Evolutionary conservation across 352 stramenopile species (phyloP).

Genomic region (Pythium myriotylum): DNA sequence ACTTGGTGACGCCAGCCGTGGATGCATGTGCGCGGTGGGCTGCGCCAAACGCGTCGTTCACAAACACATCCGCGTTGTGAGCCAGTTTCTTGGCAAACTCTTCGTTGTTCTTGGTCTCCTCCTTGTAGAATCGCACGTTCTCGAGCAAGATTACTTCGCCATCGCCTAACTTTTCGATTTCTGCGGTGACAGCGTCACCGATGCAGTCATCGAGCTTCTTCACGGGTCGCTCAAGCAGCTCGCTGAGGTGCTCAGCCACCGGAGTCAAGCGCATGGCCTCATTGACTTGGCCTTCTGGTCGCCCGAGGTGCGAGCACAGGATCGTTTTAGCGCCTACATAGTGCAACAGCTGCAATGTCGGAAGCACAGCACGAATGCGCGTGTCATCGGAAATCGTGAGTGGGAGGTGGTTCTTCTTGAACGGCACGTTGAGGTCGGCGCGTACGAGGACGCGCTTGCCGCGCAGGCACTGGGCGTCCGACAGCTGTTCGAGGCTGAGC

Average conservation of each 20-base stretch:
- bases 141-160: slow-evolving; percentile 94
- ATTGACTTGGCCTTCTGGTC: slow-evolving; percentile 92
- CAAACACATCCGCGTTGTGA: slow-evolving; percentile 93
- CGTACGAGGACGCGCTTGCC: slow-evolving; percentile 97
- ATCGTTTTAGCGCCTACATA: slow-evolving; percentile 94
- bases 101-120: slow-evolving; percentile 97
- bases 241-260: slow-evolving; percentile 91
- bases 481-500: slow-evolving; percentile 71
- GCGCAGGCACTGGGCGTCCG: slow-evolving; percentile 75
- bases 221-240: slow-evolving; percentile 92
- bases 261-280: slow-evolving; percentile 87
- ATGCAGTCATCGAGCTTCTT: slow-evolving; percentile 96
- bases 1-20: slow-evolving; percentile 97
- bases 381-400: slow-evolving; percentile 95
- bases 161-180: slow-evolving; percentile 82
- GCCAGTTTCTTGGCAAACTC: slow-evolving; percentile 95
- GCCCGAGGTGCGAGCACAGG: slow-evolving; percentile 97
- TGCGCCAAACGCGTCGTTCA: slow-evolving; percentile 99
- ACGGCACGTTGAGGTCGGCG: slow-evolving; percentile 99
- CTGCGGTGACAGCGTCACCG: slow-evolving; percentile 85
- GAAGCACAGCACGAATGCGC: slow-evolving; percentile 95
- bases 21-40: slow-evolving; percentile 97
- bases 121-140: slow-evolving; percentile 97
- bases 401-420: slow-evolving; percentile 89
- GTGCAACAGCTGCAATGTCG: slow-evolving; percentile 93